Base-by-base conservation (phyloP, 495 filamentous ascomycete genomes). In the Rusavskia elegans region DNA sequence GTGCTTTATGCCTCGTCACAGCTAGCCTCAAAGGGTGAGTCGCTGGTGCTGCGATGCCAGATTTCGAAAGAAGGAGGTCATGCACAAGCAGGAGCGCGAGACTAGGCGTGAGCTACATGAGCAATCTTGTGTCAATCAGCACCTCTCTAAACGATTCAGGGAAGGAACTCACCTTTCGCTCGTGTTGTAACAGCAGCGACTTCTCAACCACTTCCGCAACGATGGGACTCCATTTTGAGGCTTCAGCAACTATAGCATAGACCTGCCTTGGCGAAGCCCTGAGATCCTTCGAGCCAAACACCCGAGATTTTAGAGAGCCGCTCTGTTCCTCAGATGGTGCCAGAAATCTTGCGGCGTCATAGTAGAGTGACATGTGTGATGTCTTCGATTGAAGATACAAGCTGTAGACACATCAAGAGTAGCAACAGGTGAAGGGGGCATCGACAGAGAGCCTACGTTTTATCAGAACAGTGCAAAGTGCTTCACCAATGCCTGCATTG, bases 191-290 rank as follows among this genome's bases (percentile, higher is more conserved):
- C 5, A 94, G 67, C 21, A 78, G 79, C 3, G 87, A 73, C 35
- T 72, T 76, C 49, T 90, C 86, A 61, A 98, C 80, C 3, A 96
- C 82, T 53, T 93, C 87, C 49, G 87, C 85, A 14, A 98, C 68
- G 3, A 95, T 71, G 20, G 73, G 62, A 54, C 87, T 87, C 87
- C 93, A 95, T 82, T 95, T 95, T 42, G 84, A 77, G 2, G 87
- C 80, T 62, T 96, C 89, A 30, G 79, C 77, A 37, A 83, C 79
- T 7, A 98, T 67, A 2, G 92, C 92, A 60, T 89, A 96, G 44
- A 97, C 66, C 56, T 92, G 84, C 19, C 84, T 82, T 0, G 83
- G 86, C 0, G 78, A 74, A 1, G 85, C 87, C 54, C 88, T 90
- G 17, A 85, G 65, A 20, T 72, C 68, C 52, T 81, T 82, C 49